phyloP scores from a whole-genome alignment of 1,284 basidiomycete genomes.

The Cutaneotrichosporon cutaneum region DNA sequence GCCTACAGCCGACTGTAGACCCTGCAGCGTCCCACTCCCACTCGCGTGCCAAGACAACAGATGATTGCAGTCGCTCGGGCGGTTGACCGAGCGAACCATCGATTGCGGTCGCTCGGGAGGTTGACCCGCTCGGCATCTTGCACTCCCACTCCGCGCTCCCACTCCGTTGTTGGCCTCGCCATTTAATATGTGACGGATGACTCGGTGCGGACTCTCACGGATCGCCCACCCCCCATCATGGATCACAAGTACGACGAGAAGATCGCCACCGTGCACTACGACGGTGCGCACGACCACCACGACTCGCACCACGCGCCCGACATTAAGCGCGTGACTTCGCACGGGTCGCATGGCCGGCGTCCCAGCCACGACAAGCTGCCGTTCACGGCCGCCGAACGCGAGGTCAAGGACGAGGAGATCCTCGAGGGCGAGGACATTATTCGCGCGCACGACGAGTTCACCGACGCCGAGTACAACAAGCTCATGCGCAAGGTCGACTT shows the following conservation, averaged over 20 bases:
- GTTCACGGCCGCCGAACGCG: constrained; percentile 1
- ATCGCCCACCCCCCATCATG: too few species aligned
- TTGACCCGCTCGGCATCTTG: too few species aligned
- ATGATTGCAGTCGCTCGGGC: too few species aligned
- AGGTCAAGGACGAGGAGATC: constrained; percentile 7
- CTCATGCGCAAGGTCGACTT: constrained; percentile 21
- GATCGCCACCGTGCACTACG: neutral
- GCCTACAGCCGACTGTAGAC: too few species aligned
- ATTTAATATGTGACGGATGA: too few species aligned
- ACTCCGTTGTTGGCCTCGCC: too few species aligned
- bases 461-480: constrained; percentile 17
- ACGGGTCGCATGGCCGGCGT: neutral
- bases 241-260: neutral
- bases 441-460: constrained; percentile 9
- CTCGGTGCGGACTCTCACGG: too few species aligned
- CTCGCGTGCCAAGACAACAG: too few species aligned
- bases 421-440: constrained; percentile 12
- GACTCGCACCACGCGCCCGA: neutral
- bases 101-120: too few species aligned
- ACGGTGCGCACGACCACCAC: neutral
- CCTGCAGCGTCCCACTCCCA: too few species aligned
- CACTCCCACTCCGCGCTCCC: too few species aligned
- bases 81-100: too few species aligned
- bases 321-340: neutral
- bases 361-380: constrained; percentile 3